Evolutionary conservation across 2,329 filamentous ascomycete species (phyloP).

Genomic region (Septoria linicola): DNA sequence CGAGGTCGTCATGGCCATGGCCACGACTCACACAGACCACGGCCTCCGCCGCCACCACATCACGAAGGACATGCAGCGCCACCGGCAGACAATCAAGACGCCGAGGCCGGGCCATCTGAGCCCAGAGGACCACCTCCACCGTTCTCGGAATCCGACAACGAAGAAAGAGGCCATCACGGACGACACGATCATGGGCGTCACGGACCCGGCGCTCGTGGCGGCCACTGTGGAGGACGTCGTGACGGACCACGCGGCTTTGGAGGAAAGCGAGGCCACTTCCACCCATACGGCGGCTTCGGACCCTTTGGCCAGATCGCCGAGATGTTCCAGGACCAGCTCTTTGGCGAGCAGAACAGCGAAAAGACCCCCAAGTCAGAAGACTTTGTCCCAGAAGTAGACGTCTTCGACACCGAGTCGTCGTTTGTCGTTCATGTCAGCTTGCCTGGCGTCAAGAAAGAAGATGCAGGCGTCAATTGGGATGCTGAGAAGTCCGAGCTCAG

Average conservation of each 20-base stretch:
- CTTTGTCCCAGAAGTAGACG: slow-evolving; percentile 68
- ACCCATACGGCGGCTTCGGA: slow-evolving; percentile 28
- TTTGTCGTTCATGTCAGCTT: slow-evolving; percentile 72
- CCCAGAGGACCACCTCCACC: slow-evolving; percentile 28
- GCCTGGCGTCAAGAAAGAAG: slow-evolving; percentile 75
- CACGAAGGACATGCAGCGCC: slow-evolving; percentile 19
- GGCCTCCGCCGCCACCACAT: slow-evolving; percentile 25
- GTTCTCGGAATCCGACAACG: slow-evolving; percentile 21
- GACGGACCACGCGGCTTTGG: slow-evolving; percentile 33
- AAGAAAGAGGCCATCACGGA: slow-evolving; percentile 17
- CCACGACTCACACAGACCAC: slow-evolving; percentile 18
- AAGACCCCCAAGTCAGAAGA: slow-evolving; percentile 31
- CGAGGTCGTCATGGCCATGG: slow-evolving; percentile 30
- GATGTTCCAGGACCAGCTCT: slow-evolving; percentile 40
- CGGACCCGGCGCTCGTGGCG: slow-evolving; percentile 33
- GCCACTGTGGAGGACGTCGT: slow-evolving; percentile 31
- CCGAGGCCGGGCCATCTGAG: slow-evolving; percentile 28
- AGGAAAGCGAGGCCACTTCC: slow-evolving; percentile 22
- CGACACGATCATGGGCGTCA: slow-evolving; percentile 24
- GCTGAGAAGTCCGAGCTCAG: slow-evolving; percentile 64
- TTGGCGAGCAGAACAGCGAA: slow-evolving; percentile 32
- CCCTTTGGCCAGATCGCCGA: slow-evolving; percentile 35
- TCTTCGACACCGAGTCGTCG: slow-evolving; percentile 66
- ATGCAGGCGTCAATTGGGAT: slow-evolving; percentile 75
- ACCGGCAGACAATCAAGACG: slow-evolving; percentile 21